phyloP scores from a whole-genome alignment of 257 asterid genomes.

The Solanum megistacrolobum region DNA sequence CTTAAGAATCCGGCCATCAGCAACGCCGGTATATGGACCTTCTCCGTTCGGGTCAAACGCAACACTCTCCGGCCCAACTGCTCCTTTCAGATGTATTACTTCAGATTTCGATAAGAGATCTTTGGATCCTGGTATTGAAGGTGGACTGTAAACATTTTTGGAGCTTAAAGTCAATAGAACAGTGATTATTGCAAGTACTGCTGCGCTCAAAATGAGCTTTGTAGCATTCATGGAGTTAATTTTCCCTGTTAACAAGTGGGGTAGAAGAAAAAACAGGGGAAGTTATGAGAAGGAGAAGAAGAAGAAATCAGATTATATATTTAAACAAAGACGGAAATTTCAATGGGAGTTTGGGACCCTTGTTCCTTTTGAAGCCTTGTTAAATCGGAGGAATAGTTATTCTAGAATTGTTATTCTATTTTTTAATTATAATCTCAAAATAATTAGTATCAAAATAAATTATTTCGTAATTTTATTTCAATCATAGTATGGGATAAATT shows the following conservation, averaged over 20 bases:
- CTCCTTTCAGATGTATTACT: neutral
- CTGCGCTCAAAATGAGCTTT: neutral
- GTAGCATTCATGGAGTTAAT: neutral
- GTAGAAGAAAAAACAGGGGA: neutral
- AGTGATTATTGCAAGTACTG: neutral
- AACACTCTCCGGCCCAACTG: constrained; percentile 19
- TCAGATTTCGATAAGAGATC: neutral
- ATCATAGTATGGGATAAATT: neutral
- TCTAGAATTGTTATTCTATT: neutral
- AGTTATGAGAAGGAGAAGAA: neutral
- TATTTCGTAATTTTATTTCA: too few relatives aligned
- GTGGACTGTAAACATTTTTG: neutral
- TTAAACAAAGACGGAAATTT: neutral
- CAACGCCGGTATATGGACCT: constrained; percentile 24
- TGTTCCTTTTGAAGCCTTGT: neutral
- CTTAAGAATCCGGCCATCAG: constrained; percentile 23
- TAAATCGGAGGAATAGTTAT: too few relatives aligned
- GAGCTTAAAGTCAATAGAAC: neutral
- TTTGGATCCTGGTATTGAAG: neutral
- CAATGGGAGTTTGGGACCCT: neutral
- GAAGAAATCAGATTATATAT: neutral
- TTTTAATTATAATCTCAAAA: fast-evolving
- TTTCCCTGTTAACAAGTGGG: neutral
- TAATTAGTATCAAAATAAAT: fast-evolving
- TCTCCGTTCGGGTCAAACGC: constrained; percentile 10